A percentile compares a stretch with the other conserved stretches of the same genome.
Conservation (phyloP, 352 stramenopile species). For the Globisporangium iwayamae region DNA sequence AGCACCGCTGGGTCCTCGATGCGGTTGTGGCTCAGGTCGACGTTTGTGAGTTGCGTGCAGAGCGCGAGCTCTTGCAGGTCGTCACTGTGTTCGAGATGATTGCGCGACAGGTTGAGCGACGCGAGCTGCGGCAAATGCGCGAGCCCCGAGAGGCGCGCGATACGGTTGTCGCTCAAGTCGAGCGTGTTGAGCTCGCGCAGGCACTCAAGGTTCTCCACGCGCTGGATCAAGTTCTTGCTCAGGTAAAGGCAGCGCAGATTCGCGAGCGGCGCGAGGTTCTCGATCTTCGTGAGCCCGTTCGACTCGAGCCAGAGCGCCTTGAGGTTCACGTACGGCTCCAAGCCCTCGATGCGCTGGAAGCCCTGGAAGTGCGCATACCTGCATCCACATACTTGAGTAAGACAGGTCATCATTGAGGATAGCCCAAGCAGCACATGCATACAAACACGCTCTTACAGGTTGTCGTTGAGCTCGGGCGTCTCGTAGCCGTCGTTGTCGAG, state of each 20-base stretch:
- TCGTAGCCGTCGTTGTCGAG: slow-evolving; percentile 77
- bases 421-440: not conserved
- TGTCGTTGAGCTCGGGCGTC: slow-evolving; percentile 62
- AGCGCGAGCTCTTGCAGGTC: slow-evolving; percentile 71
- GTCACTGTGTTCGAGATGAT: slow-evolving; percentile 69
- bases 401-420: not conserved
- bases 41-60: slow-evolving; percentile 77
- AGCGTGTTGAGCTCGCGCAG: slow-evolving; percentile 7
- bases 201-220: slow-evolving; percentile 46
- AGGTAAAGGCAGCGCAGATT: slow-evolving; percentile 92
- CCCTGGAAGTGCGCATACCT: slow-evolving; percentile 91
- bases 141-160: slow-evolving; percentile 78
- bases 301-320: slow-evolving; percentile 95
- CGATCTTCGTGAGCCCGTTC: slow-evolving; percentile 89
- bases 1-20: slow-evolving; percentile 81
- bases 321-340: slow-evolving; percentile 92
- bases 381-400: not conserved
- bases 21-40: slow-evolving; percentile 93
- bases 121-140: slow-evolving; percentile 61
- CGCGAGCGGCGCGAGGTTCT: slow-evolving; percentile 65
- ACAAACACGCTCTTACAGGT: slow-evolving; percentile 31
- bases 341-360: slow-evolving; percentile 92
- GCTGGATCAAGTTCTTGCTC: slow-evolving; percentile 90
- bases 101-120: slow-evolving; percentile 90
- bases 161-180: slow-evolving; percentile 79